Evolutionary conservation across 2,329 filamentous ascomycete species (phyloP), one percentile per base, ranked within the genome.

Genomic region (Microcyclospora pomicola): DNA sequence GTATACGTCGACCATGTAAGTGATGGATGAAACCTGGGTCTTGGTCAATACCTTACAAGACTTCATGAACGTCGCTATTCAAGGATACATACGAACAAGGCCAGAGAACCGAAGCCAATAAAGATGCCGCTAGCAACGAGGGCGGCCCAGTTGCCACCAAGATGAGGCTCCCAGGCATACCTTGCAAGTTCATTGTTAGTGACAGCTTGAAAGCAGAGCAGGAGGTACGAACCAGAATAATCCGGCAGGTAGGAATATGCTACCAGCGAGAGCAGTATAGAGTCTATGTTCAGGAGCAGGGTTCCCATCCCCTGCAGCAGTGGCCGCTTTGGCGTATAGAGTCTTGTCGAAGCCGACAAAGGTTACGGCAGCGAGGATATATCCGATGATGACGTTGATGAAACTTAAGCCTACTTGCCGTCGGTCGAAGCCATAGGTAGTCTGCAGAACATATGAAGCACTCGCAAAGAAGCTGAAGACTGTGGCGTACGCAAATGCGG

Each of bases 311-410:
- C 45, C 40, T 5, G 58, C 9, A 0, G 53, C 54, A 31, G 53
- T 40, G 3, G 42, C 46, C 16, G 52, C 43, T 15, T 46, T 50
- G 37, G 56, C 53, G 44, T 66, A 66, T 6, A 65, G 35, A 2
- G 39, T 40, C 9, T 42, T 48, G 40, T 66, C 64, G 38, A 61
- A 46, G 3, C 58, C 2, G 11, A 65, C 49, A 12, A 48, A 47
- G 0, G 57, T 60, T 0, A 51, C 11, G 2, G 72, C 67, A 11
- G 68, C 79, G 9, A 68, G 33, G 1, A 80, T 15, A 9, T n/a
- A n/a, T n/a, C 32, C 51, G 13, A 42, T 15, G 13, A 47, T 43
- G 9, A 52, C 36, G 5, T 50, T 47, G 2, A 57, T 38, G 39
- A 59, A 61, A 1, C 52, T 49, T 1, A 62, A 45, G 6, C 54